Percentiles rank a stretch among this genome's conserved stretches.
Conservation (phyloP, 768 basidiomycete species). For the Hygrocybe coccinea region DNA sequence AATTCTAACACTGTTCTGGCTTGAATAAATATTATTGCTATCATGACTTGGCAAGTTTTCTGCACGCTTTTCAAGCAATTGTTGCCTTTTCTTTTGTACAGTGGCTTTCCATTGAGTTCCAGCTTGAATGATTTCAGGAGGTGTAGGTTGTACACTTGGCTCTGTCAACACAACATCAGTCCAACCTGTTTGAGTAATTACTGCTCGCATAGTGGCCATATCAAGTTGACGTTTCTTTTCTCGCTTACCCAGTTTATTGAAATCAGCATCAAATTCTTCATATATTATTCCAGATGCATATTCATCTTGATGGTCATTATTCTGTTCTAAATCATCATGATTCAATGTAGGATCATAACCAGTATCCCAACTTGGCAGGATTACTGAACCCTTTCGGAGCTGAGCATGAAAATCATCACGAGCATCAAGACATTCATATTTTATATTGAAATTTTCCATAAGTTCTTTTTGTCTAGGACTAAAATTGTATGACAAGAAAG, state of each 20-base stretch:
- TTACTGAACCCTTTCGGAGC: too few relatives aligned
- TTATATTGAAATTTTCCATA: conserved; percentile 29
- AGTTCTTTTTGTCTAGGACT: conserved; percentile 9
- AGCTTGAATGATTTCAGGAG: not conserved
- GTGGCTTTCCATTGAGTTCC: conserved; percentile 10
- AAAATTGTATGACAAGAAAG: conserved; percentile 19
- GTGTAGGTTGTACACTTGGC: not conserved
- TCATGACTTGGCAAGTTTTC: not conserved
- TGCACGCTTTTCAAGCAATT: conserved; percentile 5
- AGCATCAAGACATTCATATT: conserved; percentile 35
- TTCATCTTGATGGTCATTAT: too few relatives aligned
- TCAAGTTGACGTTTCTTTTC: not conserved
- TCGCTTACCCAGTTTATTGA: not conserved
- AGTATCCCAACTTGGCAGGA: too few relatives aligned
- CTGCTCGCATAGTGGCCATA: not conserved
- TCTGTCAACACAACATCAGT: not conserved
- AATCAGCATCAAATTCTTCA: not conserved
- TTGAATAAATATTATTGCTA: not conserved
- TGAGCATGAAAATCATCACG: not conserved
- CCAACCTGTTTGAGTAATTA: conserved; percentile 3
- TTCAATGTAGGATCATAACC: too few relatives aligned
- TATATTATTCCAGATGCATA: not conserved
- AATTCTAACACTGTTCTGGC: conserved; percentile 14
- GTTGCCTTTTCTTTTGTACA: conserved; percentile 7
- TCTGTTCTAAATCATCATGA: too few relatives aligned